Percentiles rank a stretch among this genome's conserved stretches.
Conservation (phyloP, 805 yeast genomes). For the Grigorovia jiainica region DNA sequence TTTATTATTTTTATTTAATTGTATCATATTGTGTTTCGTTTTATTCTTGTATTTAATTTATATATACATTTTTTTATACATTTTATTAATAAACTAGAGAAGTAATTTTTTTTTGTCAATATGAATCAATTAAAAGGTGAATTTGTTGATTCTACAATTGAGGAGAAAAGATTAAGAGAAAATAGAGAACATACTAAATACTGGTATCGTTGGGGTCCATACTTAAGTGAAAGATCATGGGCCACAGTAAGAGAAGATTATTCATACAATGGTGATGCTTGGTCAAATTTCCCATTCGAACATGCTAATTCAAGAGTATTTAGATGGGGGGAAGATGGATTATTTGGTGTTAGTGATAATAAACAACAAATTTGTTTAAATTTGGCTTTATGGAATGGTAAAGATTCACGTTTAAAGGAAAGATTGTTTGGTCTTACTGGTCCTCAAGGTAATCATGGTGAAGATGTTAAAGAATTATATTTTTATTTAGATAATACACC, state of each 20-base stretch:
- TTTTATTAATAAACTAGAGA: too few relatives aligned
- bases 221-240: slow-evolving; percentile 84
- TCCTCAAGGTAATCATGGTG: slow-evolving; percentile 93
- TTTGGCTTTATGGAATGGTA: slow-evolving; percentile 85
- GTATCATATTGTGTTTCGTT: neutral
- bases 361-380: slow-evolving; percentile 68
- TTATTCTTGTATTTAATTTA: neutral
- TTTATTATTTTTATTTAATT: neutral
- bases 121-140: slow-evolving; percentile 18
- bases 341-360: slow-evolving; percentile 82
- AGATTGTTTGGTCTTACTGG: slow-evolving; percentile 83
- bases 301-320: slow-evolving; percentile 72
- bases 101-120: too few relatives aligned
- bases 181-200: slow-evolving; percentile 36
- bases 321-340: slow-evolving; percentile 95
- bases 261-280: slow-evolving; percentile 78
- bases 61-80: neutral
- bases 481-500: slow-evolving; percentile 89
- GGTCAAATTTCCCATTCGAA: slow-evolving; percentile 84
- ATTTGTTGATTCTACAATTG: slow-evolving; percentile 21
- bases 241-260: slow-evolving; percentile 82
- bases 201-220: slow-evolving; percentile 91
- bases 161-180: slow-evolving; percentile 31
- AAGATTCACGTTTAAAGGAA: slow-evolving; percentile 78
- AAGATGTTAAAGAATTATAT: slow-evolving; percentile 81